These are phyloP conservation scores for Sclerotinia nivalis DNA, from an alignment of 2,329 filamentous ascomycete species.

Conservation along the genomic window DNA sequence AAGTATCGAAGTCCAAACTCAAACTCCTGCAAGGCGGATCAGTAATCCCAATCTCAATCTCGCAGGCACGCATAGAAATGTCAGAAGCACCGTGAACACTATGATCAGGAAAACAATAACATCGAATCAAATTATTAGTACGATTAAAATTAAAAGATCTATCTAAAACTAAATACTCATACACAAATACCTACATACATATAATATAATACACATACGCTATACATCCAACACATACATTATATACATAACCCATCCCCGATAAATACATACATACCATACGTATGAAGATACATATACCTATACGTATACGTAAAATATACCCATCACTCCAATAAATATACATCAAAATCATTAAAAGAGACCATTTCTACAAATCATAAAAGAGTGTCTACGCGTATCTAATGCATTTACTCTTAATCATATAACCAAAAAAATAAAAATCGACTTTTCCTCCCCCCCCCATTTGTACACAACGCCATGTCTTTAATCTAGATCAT, in stretches of 20 bases:
- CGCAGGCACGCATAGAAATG: too few species aligned
- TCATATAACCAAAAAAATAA: neutral
- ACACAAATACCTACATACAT: neutral
- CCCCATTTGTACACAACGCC: neutral
- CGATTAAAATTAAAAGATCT: neutral
- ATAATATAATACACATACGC: neutral
- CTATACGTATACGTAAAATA: neutral
- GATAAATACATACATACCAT: neutral
- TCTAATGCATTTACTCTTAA: constrained; percentile 15
- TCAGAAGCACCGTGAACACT: too few species aligned
- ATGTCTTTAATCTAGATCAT: neutral
- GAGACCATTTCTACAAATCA: constrained; percentile 15
- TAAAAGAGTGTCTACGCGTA: constrained; percentile 13
- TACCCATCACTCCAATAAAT: constrained; percentile 16
- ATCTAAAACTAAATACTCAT: neutral
- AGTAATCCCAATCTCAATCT: too few species aligned
- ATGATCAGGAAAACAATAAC: neutral
- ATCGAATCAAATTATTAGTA: neutral
- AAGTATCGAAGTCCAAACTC: too few species aligned
- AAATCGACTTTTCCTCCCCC: constrained; percentile 6
- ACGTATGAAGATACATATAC: constrained; percentile 9
- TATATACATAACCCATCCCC: neutral
- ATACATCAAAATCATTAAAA: constrained; percentile 3
- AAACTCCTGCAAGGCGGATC: too few species aligned
- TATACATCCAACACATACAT: neutral